Evolutionary conservation across 306 rosid species (phyloP), one percentile per base, ranked within the genome.

Genomic region (Fagus crenata): DNA sequence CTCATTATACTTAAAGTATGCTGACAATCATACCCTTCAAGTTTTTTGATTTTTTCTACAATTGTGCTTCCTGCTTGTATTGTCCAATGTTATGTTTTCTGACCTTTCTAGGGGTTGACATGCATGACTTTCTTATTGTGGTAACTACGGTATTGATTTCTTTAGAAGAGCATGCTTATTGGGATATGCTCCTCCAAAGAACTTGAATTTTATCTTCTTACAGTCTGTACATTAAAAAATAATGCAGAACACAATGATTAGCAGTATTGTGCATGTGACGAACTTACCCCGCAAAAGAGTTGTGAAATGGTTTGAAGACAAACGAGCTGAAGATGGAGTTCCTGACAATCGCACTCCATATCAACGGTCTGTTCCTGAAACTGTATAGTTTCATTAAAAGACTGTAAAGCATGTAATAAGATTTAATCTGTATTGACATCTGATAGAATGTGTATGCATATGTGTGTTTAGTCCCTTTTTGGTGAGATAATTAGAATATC

Each of bases 271-370:
- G 73, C 95, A 94, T 41, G 95, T 92, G 60, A 89, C 97, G 53
- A 94, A 89, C 79, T 85, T 94, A 69, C 98, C 98, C 43, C 90
- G 93, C 32, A 88, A 68, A 75, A 92, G 83, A 82, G 85, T 94
- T 59, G 89, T 94, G 36, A 89, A 92, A 81, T 94, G 98, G 98
- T 94, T 94, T 69, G 98, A 94, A 84, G 97, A 92, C 79, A 89
- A 81, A 81, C 97, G 97, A 36, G 63, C 89, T 2, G 95, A 88
- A 82, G 96, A 94, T 22, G 91, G 93, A 58, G 93, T 94, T 85
- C 95, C 89, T 6, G 89, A 88, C 53, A 74, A 80, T 33, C 94
- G 89, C 18, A 46, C 58, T 76, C 96, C 97, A 51, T 92, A 88
- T 81, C 88, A 76, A 82, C 89, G 86, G 12, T 53, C 90, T 82